Conservation (phyloP, 176 grass and related monocot genomes). For the Triticum dicoccoides region DNA sequence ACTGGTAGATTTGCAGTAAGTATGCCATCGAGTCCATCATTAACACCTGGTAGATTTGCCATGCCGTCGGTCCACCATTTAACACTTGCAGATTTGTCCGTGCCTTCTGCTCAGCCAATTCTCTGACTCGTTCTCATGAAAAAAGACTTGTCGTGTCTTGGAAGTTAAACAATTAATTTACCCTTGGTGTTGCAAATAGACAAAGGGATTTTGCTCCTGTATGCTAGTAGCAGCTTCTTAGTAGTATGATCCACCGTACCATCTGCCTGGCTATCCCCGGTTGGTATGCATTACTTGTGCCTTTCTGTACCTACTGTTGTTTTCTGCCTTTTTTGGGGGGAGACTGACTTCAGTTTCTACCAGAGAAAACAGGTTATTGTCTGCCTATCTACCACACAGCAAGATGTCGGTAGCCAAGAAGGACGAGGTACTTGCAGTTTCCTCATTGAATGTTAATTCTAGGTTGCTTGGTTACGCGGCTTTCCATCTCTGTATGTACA, state of each 20-base stretch:
- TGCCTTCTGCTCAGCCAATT: not conserved
- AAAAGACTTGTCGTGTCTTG: not conserved
- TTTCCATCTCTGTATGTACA: not conserved
- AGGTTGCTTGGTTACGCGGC: not conserved
- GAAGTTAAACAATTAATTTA: not conserved
- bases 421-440: constrained; percentile 50
- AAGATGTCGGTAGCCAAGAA: constrained; percentile 48
- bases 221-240: not conserved
- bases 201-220: not conserved
- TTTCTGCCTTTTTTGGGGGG: constrained; percentile 1
- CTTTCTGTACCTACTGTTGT: not conserved
- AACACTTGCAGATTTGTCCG: not conserved
- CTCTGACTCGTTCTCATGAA: not conserved
- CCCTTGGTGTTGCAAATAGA: not conserved
- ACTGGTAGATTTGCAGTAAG: not conserved
- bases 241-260: constrained; percentile 7
- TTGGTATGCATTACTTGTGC: constrained; percentile 8
- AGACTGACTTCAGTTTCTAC: constrained; percentile 41
- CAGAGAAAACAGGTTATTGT: constrained; percentile 2
- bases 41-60: not conserved
- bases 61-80: not conserved
- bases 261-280: not conserved
- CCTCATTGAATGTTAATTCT: not conserved
- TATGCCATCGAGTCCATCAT: not conserved
- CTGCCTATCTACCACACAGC: not conserved